Base-by-base conservation (phyloP, 2,329 filamentous ascomycete genomes). In the Sclerotiophoma versabilis region DNA sequence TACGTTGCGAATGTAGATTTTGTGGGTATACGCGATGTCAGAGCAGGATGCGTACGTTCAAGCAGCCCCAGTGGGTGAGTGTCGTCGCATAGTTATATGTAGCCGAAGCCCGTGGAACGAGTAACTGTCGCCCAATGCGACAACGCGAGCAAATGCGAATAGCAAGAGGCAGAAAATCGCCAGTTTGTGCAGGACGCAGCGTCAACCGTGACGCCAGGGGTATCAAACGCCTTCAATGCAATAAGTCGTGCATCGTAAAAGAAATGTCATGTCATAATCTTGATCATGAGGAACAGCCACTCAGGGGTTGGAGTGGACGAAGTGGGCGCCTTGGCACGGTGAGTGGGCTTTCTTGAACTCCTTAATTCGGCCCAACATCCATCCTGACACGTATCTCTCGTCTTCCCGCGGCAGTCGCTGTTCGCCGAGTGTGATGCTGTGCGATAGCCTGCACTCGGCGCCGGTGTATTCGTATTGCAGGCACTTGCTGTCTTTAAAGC, bases 291-390 rank as follows among this genome's bases (percentile, higher is more conserved):
- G 15, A 11, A 26, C 33, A 11, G 17, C 20, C 29, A 26, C 17
- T 72, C 63, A 73, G 7, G 72, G 72, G 49, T 72, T 72, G 4
- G 72, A 62, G 55, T 74, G 70, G 25, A 72, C 68, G 37, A 73
- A 69, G 17, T 66, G 71, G 19, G 72, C 70, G 33, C 67, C 67
- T 34, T 65, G 58, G 44, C 71, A 73, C 4, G 65, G 69, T 8
- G 68, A 69, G 9, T 65, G 58, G 1, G 63, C 58, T 14, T 66
- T 62, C 43, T 69, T 68, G 53, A 74, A 72, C 2, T 59, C 59
- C 17, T 68, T 54, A 7, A 75, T 69, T 10, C 72, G 55, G 8
- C 57, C 55, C 53, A 62, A 45, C 55, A 73, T 68, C 72, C 72
- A 75, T 12, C 71, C 71, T 1, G 70, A 72, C 8, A 55, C 62